Conservation (phyloP, 331 rosid genomes). For the Quercus phellos region DNA sequence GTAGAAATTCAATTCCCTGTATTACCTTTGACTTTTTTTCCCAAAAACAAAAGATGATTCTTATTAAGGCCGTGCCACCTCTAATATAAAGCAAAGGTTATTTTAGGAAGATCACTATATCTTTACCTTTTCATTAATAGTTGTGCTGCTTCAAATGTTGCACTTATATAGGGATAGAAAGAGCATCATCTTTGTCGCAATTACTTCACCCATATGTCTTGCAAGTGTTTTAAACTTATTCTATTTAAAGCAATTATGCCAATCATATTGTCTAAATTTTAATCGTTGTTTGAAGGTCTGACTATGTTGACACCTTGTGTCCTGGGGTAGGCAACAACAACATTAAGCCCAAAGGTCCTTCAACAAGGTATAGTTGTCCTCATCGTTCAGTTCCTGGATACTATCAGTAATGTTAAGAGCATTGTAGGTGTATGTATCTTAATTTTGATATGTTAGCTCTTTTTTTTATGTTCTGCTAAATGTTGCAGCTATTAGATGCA, state of each 20-base stretch:
- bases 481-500: not conserved
- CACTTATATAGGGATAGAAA: too few species aligned
- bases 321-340: conserved; percentile 47
- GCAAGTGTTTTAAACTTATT: too few species aligned
- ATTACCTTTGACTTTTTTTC: too few species aligned
- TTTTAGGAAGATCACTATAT: too few species aligned
- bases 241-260: not conserved
- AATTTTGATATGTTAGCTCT: not conserved
- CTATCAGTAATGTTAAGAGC: not conserved
- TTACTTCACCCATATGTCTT: too few species aligned
- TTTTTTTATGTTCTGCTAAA: not conserved
- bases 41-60: not conserved
- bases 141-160: too few species aligned
- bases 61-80: too few species aligned
- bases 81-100: too few species aligned
- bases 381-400: conserved; percentile 5
- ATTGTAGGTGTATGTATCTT: not conserved
- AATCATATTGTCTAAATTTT: conserved; percentile 11
- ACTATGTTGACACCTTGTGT: conserved; percentile 67
- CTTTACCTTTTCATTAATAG: too few species aligned
- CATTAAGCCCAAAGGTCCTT: conserved; percentile 41
- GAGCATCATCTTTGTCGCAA: too few species aligned
- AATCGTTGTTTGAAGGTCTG: conserved; percentile 41
- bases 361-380: conserved; percentile 51
- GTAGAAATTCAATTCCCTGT: too few species aligned